Percentiles rank a stretch among this genome's conserved stretches.
phyloP scores from a whole-genome alignment of 805 yeast genomes.

The Yarrowia sp. region DNA sequence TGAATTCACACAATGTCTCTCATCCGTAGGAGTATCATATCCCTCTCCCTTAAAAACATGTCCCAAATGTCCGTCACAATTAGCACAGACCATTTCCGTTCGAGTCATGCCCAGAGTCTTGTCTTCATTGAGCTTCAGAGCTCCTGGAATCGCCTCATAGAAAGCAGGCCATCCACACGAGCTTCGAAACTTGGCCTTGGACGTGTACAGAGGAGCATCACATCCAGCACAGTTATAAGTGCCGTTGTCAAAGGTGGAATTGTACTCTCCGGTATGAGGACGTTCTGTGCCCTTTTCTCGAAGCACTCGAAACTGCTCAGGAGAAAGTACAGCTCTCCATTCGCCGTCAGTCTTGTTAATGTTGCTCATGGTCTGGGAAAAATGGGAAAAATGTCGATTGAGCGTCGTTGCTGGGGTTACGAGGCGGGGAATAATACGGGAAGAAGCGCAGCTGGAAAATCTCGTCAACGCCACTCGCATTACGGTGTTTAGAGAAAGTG shows the following conservation, averaged over 20 bases:
- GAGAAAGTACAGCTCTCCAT: constrained; percentile 76
- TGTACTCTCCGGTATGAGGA: constrained; percentile 62
- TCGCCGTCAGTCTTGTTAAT: constrained; percentile 50
- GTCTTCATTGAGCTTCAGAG: constrained; percentile 63
- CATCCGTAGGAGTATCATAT: constrained; percentile 79
- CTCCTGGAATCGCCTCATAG: constrained; percentile 81
- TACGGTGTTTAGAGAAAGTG: neutral
- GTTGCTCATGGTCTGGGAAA: constrained; percentile 24
- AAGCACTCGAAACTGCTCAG: constrained; percentile 74
- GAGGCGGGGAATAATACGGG: neutral
- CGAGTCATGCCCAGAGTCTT: constrained; percentile 69
- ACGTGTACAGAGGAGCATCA: constrained; percentile 68
- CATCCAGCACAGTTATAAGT: constrained; percentile 85
- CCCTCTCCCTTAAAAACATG: constrained; percentile 96
- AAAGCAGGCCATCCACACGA: constrained; percentile 99
- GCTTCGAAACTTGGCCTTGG: constrained; percentile 78
- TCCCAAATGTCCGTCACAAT: constrained; percentile 93
- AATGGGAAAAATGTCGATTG: neutral
- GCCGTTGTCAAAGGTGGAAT: constrained; percentile 51
- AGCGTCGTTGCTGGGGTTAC: neutral
- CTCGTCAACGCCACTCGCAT: neutral
- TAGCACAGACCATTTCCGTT: constrained; percentile 82
- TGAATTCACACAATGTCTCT: constrained; percentile 93
- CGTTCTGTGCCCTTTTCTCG: constrained; percentile 72
- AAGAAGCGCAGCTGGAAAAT: neutral